Base-by-base conservation (phyloP, 305 asterid species). In the Rubia occidens region DNA sequence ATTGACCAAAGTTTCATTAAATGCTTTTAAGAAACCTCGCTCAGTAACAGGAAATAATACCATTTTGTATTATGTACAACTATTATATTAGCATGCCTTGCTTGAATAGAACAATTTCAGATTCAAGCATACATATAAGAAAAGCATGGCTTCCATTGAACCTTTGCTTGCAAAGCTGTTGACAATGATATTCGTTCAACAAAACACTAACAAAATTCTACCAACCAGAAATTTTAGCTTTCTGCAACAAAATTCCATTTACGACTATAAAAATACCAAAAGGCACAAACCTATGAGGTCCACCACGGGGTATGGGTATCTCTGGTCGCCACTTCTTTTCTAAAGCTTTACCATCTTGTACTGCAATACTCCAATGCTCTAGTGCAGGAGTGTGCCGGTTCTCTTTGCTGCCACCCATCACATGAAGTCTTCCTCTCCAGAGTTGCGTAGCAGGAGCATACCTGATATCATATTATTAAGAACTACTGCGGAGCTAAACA, bases 401-500 rank as follows among this genome's bases (percentile, higher is more conserved):
- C 82, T 87, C 97, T 80, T 87, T 94, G 86, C 99, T 90, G 70
- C 99, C 99, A 62, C 99, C 97, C 97, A 94, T 89, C 75, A 94
- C 96, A 80, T 94, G 99, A 74, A 94, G 93, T 58, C 96, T 82
- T 71, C 97, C 97, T 78, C 90, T 86, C 97, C 96, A 94, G 75
- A 94, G 95, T 81, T 86, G 95, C 45, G 99, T 94, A 72, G 99
- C 97, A 67, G 99, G 99, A 26, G 97, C 97, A 82, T 94, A 90
- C 79, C 99, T 94, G 82, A 73, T 68, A 76, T 39, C 10, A 66
- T 55, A 40, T 68, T 44, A 40, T n/a, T 55, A 55, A 11, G 2
- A 54, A 47, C 35, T 5, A 45, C 53, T 10, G 26, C 18, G 17
- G 20, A 0, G 56, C 21, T 20, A 55, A 37, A 42, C 17, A 6